Evolutionary conservation across 345 rosid species (phyloP).

Genomic region (Euclidium syriacum): DNA sequence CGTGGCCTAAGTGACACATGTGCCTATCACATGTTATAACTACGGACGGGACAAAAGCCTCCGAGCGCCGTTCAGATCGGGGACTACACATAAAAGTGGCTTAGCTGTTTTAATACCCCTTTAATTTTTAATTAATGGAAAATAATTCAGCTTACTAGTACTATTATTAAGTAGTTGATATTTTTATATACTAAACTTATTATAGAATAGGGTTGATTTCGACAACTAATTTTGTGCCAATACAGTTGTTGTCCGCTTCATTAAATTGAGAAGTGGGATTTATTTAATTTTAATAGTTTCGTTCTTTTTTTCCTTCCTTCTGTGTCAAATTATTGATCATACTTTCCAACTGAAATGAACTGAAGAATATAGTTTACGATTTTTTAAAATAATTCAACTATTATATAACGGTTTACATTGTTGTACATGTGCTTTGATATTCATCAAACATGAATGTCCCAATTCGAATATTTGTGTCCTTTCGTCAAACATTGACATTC

Average conservation of each 20-base stretch:
- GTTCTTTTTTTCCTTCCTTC: background rate
- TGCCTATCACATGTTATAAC: constrained; percentile 4
- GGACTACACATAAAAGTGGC: constrained; percentile 12
- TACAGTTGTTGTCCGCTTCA: constrained; percentile 24
- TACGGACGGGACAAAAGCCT: constrained; percentile 16
- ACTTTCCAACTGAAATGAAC: constrained; percentile 27
- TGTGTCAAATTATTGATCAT: constrained; percentile 27
- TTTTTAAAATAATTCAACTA: background rate
- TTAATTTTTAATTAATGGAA: too few species aligned
- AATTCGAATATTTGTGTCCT: constrained; percentile 18
- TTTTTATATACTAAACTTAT: background rate
- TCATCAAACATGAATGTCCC: constrained; percentile 24
- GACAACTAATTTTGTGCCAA: constrained; percentile 25
- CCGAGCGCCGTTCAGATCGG: constrained; percentile 28
- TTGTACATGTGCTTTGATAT: constrained; percentile 22
- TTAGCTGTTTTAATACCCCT: constrained; percentile 17
- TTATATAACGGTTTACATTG: background rate
- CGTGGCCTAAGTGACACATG: constrained; percentile 6
- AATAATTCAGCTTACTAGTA: background rate
- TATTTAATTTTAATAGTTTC: background rate
- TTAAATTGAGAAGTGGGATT: background rate
- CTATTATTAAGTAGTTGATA: background rate
- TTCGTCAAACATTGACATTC: constrained; percentile 23
- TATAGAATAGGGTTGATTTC: background rate
- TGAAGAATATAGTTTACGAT: constrained; percentile 27